Conservation (phyloP, 2,329 filamentous ascomycete species). For the Ceratocystis alfenasii region DNA sequence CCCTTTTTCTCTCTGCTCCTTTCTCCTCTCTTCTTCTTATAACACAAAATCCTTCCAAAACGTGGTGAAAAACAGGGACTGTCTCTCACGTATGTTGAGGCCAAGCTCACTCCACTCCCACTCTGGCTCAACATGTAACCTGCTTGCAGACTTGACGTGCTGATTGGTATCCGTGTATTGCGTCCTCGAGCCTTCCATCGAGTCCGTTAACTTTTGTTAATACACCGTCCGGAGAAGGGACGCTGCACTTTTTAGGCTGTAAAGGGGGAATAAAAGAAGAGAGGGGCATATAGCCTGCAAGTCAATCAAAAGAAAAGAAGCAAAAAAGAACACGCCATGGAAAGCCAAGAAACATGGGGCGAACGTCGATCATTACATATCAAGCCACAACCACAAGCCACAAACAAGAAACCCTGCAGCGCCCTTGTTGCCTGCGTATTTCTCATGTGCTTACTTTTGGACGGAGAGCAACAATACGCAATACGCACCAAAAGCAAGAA, state of each 20-base stretch:
- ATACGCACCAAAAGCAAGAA: neutral
- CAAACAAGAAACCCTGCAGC: neutral
- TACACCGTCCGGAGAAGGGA: neutral
- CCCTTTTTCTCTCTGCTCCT: neutral
- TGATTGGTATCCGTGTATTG: too few relatives aligned
- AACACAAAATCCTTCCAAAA: constrained; percentile 8
- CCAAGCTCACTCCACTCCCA: neutral
- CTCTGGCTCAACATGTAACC: too few relatives aligned
- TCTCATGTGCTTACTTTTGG: neutral
- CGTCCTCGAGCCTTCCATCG: too few relatives aligned
- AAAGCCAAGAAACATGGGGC: constrained; percentile 6
- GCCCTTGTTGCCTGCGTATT: neutral
- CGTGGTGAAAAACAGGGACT: constrained; percentile 7
- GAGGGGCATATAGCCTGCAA: neutral
- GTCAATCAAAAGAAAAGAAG: constrained; percentile 2
- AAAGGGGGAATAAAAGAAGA: neutral
- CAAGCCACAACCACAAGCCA: constrained; percentile 2
- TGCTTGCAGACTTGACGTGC: too few relatives aligned
- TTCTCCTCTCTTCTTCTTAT: neutral
- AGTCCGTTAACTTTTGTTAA: too few relatives aligned
- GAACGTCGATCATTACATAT: constrained; percentile 7
- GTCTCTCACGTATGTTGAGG: neutral
- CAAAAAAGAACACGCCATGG: constrained; percentile 9
- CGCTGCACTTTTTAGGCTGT: neutral
- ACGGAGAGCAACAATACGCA: neutral